Evolutionary conservation across 2,329 filamentous ascomycete genomes (phyloP).

Genomic region (Lecanicillium sp.): DNA sequence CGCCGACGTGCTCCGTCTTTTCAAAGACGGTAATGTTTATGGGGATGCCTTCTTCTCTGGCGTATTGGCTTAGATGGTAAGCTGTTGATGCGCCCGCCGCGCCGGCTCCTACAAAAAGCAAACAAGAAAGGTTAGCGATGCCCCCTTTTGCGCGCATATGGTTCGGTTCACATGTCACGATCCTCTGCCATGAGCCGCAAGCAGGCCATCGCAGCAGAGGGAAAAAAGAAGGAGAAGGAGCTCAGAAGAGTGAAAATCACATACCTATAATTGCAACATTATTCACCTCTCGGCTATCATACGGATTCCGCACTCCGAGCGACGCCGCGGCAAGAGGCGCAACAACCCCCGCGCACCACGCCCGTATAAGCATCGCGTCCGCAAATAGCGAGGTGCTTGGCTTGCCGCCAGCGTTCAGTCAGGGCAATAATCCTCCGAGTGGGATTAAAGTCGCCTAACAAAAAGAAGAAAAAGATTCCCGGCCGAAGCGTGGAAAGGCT

Average conservation of each 20-base stretch:
- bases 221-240: not conserved
- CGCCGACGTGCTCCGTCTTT: constrained; percentile 67
- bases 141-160: not conserved
- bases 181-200: no score
- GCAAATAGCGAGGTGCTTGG: no score
- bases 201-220: no score
- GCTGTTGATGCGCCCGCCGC: constrained; percentile 81
- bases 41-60: constrained; percentile 47
- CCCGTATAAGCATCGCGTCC: not conserved
- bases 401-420: no score
- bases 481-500: no score
- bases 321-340: constrained; percentile 9
- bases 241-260: constrained; percentile 9
- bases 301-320: not conserved
- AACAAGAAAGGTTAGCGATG: not conserved
- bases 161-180: constrained; percentile 2
- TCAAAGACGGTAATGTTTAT: constrained; percentile 87
- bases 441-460: no score
- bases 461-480: no score
- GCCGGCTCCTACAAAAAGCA: constrained; percentile 60
- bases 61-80: constrained; percentile 70
- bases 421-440: no score
- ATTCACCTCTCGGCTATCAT: constrained; percentile 14
- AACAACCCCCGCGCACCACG: constrained; percentile 5
- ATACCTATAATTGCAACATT: constrained; percentile 29